Evolutionary conservation across 1,139 yeast species (phyloP).

Genomic region (Saccharomyces uvarum): DNA sequence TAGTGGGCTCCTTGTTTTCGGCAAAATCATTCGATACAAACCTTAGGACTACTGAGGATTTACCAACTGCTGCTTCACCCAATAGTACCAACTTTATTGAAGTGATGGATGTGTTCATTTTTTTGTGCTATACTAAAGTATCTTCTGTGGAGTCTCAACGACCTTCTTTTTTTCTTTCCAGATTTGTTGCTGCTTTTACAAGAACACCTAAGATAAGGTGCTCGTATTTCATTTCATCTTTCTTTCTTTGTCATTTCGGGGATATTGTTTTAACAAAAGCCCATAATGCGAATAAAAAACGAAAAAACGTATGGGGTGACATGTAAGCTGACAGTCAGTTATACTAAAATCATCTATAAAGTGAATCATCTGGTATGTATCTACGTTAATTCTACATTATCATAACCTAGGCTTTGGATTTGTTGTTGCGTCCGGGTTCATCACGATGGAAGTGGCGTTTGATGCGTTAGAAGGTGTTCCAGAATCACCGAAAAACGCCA

Average conservation of each 20-base stretch:
- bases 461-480: conserved; percentile 39
- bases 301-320: not conserved
- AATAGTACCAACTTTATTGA: conserved; percentile 82
- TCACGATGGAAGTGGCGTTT: conserved; percentile 41
- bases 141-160: not conserved
- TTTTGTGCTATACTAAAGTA: not conserved
- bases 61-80: conserved; percentile 98
- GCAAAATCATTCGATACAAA: conserved; percentile 94
- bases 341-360: not conserved
- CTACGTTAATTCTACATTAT: not conserved
- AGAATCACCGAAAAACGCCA: conserved; percentile 71
- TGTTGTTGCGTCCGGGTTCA: conserved; percentile 49
- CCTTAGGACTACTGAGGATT: conserved; percentile 83
- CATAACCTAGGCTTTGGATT: conserved; percentile 46
- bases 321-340: not conserved
- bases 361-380: not conserved
- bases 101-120: conserved; percentile 38
- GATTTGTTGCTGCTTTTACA: not conserved
- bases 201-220: not conserved
- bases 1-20: conserved; percentile 94
- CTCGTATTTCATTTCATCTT: not conserved
- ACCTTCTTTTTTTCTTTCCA: not conserved
- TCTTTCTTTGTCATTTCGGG: conserved; percentile 1
- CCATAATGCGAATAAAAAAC: not conserved
- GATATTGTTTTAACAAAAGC: not conserved